Evolutionary conservation across 495 filamentous ascomycete genomes (phyloP), one percentile per base, ranked within the genome.

Genomic region (Aspergillus asperescens): DNA sequence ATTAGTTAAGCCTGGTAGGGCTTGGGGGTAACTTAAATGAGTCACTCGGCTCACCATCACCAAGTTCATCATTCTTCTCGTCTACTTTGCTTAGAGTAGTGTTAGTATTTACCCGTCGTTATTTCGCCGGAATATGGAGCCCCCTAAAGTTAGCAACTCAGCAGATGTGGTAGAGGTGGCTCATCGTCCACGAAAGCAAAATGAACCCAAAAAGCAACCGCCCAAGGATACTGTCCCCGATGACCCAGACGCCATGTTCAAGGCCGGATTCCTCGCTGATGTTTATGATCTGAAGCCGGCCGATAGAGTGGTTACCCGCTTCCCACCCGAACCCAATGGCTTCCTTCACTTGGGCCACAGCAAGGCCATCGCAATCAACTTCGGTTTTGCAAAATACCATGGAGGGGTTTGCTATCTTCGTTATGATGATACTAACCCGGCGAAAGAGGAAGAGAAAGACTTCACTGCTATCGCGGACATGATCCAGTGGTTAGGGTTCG

Each of bases 181-280:
- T n/a, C n/a, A n/a, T n/a, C n/a, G n/a, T n/a, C n/a, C n/a, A n/a
- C n/a, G n/a, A n/a, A n/a, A n/a, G n/a, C n/a, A n/a, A n/a, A n/a
- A n/a, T n/a, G n/a, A n/a, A n/a, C n/a, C n/a, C n/a, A n/a, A n/a
- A n/a, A n/a, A n/a, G n/a, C n/a, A n/a, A n/a, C n/a, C n/a, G n/a
- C n/a, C n/a, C n/a, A n/a, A n/a, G n/a, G n/a, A n/a, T n/a, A n/a
- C n/a, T n/a, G n/a, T n/a, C 10, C 22, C 22, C 1, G 22, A 44
- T n/a, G 41, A 44, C 25, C 22, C 41, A 25, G 41, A 44, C n/a
- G 12, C 41, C 41, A 44, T 44, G 12, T 44, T 44, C 41, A 44
- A 44, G 9, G 22, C 16, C 13, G 41, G 41, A 13, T 27, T 44
- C n/a, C 41, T 44, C 7, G 40, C 20, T 23, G 40, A 31, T 2